A percentile compares a stretch with the other conserved stretches of the same genome.
Evolutionary conservation across 495 filamentous ascomycete species (phyloP).

Genomic region (Thermothielavioides terrestris): DNA sequence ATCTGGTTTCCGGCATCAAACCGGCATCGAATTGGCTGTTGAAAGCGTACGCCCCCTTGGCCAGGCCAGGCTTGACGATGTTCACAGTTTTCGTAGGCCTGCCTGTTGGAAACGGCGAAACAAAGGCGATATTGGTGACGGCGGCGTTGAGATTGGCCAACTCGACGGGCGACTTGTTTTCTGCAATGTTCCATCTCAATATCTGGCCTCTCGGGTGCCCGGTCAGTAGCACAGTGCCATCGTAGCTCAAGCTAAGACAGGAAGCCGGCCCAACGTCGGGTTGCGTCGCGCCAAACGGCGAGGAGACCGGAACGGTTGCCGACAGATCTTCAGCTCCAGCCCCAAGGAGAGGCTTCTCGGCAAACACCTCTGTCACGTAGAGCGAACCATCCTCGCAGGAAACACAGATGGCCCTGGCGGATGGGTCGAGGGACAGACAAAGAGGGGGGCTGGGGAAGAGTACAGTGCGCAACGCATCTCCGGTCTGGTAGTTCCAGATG

Average conservation of each 20-base stretch:
- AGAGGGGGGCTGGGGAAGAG: constrained; percentile 64
- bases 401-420: constrained; percentile 70
- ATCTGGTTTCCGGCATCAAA: constrained; percentile 26
- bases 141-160: constrained; percentile 64
- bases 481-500: constrained; percentile 81
- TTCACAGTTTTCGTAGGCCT: constrained; percentile 45
- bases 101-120: constrained; percentile 49
- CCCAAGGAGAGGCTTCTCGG: constrained; percentile 49
- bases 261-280: constrained; percentile 53
- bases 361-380: constrained; percentile 70
- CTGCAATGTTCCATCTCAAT: constrained; percentile 54
- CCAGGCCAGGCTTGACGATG: constrained; percentile 64
- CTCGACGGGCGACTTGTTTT: constrained; percentile 56
- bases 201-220: constrained; percentile 76
- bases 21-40: constrained; percentile 51
- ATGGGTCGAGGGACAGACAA: constrained; percentile 71
- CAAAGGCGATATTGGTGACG: constrained; percentile 67
- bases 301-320: constrained; percentile 46
- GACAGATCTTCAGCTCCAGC: constrained; percentile 42
- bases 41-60: constrained; percentile 61
- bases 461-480: constrained; percentile 65
- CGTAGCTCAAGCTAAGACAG: constrained; percentile 63
- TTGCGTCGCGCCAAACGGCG: constrained; percentile 54
- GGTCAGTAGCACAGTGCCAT: constrained; percentile 69
- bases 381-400: constrained; percentile 78